Evolutionary conservation across 2,329 filamentous ascomycete species (phyloP).

Genomic region (Zasmidium citrigriseum): DNA sequence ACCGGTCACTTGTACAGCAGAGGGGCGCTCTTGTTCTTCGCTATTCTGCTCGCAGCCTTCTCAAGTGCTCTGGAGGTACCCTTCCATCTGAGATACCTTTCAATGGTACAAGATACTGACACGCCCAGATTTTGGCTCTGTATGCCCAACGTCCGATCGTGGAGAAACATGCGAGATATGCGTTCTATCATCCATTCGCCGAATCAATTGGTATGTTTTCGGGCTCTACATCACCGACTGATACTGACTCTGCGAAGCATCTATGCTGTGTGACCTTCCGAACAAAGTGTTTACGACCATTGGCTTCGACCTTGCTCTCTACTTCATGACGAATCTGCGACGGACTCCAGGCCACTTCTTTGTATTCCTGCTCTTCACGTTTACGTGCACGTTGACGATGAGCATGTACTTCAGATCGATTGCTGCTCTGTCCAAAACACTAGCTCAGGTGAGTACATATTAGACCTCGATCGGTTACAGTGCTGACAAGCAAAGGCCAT

Average conservation of each 20-base stretch:
- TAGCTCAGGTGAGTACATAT: background rate
- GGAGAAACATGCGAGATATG: slow-evolving; percentile 66
- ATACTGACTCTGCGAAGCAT: background rate
- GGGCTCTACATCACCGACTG: slow-evolving; percentile 31
- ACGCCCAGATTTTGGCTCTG: slow-evolving; percentile 50
- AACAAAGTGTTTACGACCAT: slow-evolving; percentile 59
- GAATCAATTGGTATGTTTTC: slow-evolving; percentile 63
- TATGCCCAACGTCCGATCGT: slow-evolving; percentile 72
- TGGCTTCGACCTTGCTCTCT: slow-evolving; percentile 73
- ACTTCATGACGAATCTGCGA: slow-evolving; percentile 82
- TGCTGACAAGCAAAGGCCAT: slow-evolving; percentile 60
- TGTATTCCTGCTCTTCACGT: slow-evolving; percentile 64
- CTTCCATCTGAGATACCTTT: too few relatives aligned
- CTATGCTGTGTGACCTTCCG: slow-evolving; percentile 54
- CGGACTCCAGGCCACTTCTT: slow-evolving; percentile 76
- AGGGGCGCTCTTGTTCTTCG: slow-evolving; percentile 66
- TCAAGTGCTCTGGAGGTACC: slow-evolving; percentile 76
- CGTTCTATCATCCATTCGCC: slow-evolving; percentile 68
- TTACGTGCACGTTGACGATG: slow-evolving; percentile 66
- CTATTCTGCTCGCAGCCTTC: slow-evolving; percentile 66
- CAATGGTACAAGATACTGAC: too few relatives aligned
- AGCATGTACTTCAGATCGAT: slow-evolving; percentile 67
- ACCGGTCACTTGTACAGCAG: slow-evolving; percentile 64
- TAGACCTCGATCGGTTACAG: background rate
- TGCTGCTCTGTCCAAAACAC: slow-evolving; percentile 68